These are phyloP conservation scores for Acanthamoeba royreba DNA, from an alignment of 208 protist genomes.

Conservation along the genomic window DNA sequence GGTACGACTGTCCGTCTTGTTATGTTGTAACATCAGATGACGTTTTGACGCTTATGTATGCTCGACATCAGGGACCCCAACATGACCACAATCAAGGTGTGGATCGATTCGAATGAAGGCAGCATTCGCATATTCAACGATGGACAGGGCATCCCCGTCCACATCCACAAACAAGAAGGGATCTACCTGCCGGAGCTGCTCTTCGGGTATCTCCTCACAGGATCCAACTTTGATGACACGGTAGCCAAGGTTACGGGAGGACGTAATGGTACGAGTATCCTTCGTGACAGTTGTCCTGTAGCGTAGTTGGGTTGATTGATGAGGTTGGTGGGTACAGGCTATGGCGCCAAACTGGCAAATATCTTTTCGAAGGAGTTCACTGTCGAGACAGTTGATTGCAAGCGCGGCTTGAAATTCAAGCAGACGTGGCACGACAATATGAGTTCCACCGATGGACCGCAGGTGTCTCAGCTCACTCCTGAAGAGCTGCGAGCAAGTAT, in stretches of 20 bases:
- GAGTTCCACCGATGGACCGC: background rate
- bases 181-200: constrained; percentile 99
- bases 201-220: constrained; percentile 99
- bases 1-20: constrained; percentile 77
- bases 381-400: constrained; percentile 95
- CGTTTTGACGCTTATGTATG: background rate
- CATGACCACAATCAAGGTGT: constrained; percentile 83
- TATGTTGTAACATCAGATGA: background rate
- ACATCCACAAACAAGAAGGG: constrained; percentile 94
- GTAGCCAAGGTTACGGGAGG: constrained; percentile 95
- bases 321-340: constrained; percentile 75
- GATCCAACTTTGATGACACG: constrained; percentile 98
- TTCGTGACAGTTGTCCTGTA: background rate
- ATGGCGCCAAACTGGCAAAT: constrained; percentile 99
- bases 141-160: constrained; percentile 96
- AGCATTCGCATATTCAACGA: constrained; percentile 97
- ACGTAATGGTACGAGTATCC: constrained; percentile 77
- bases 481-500: background rate
- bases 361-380: constrained; percentile 98
- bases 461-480: background rate
- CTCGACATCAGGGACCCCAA: background rate
- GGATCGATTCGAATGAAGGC: constrained; percentile 91
- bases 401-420: constrained; percentile 59
- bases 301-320: background rate
- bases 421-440: background rate